Evolutionary conservation across 257 asterid genomes (phyloP).

Genomic region (Capsicum rhomboideum): DNA sequence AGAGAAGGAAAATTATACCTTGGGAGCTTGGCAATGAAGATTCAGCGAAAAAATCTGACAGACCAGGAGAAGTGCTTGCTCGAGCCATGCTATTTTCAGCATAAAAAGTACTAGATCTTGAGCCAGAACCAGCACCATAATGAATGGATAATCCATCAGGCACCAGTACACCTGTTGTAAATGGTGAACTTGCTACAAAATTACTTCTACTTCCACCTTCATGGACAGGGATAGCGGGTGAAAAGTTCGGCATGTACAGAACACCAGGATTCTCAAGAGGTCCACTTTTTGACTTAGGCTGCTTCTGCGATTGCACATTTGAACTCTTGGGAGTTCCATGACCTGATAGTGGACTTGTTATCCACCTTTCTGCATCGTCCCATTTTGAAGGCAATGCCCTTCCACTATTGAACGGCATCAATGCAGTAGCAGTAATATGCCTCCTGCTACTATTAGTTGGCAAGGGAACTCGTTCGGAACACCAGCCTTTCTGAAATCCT

Average conservation of each 20-base stretch:
- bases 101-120: constrained; percentile 1
- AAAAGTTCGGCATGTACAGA: constrained; percentile 32
- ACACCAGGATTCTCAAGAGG: constrained; percentile 58
- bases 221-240: constrained; percentile 18
- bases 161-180: constrained; percentile 37
- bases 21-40: constrained; percentile 19
- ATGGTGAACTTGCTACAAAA: constrained; percentile 27
- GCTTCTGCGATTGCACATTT: constrained; percentile 34
- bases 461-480: constrained; percentile 67
- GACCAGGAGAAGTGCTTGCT: constrained; percentile 18
- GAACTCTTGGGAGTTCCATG: constrained; percentile 24
- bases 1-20: constrained; percentile 14
- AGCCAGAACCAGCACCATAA: constrained; percentile 12
- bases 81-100: constrained; percentile 14
- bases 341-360: constrained; percentile 78
- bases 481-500: constrained; percentile 57
- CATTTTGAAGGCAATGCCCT: constrained; percentile 85
- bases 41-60: constrained; percentile 21
- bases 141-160: constrained; percentile 36
- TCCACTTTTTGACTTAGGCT: constrained; percentile 82
- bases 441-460: constrained; percentile 33
- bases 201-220: constrained; percentile 24
- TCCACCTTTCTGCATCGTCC: constrained; percentile 99
- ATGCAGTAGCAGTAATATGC: constrained; percentile 50
- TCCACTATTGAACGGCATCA: constrained; percentile 77